Percentiles rank a stretch among this genome's conserved stretches.
Evolutionary conservation across 1,139 yeast species (phyloP).

Genomic region (Oligophagozyma castellii): DNA sequence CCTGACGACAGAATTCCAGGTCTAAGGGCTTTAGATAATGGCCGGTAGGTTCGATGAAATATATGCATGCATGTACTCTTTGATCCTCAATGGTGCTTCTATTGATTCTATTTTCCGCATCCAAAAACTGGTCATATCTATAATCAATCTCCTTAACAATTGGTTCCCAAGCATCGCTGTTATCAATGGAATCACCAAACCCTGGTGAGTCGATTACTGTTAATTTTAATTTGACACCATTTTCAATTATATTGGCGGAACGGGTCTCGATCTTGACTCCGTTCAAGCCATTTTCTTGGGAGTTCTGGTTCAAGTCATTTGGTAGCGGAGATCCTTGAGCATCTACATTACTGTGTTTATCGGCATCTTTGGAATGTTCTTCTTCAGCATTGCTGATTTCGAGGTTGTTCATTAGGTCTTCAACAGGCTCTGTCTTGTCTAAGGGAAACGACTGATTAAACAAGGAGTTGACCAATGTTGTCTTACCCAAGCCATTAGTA

Average conservation of each 20-base stretch:
- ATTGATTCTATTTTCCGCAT: conserved; percentile 76
- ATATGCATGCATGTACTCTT: conserved; percentile 76
- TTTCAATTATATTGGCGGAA: conserved; percentile 73
- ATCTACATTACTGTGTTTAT: conserved; percentile 10
- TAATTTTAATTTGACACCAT: conserved; percentile 76
- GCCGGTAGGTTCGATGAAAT: conserved; percentile 94
- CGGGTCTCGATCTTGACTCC: conserved; percentile 55
- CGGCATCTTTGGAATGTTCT: conserved; percentile 6
- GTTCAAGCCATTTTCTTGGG: conserved; percentile 22
- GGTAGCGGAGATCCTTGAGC: conserved; percentile 5
- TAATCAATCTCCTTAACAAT: conserved; percentile 79
- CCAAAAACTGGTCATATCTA: conserved; percentile 80
- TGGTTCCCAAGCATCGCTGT: conserved; percentile 84
- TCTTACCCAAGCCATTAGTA: conserved; percentile 86
- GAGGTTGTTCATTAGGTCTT: conserved; percentile 2
- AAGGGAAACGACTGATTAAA: conserved; percentile 63
- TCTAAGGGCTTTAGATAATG: conserved; percentile 85
- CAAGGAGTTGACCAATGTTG: conserved; percentile 82
- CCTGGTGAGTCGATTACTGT: conserved; percentile 89
- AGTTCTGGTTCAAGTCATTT: conserved; percentile 5
- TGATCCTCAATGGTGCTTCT: conserved; percentile 62
- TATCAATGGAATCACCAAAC: conserved; percentile 85
- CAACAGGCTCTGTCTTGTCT: conserved; percentile 3
- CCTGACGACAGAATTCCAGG: conserved; percentile 73
- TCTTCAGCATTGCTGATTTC: conserved; percentile 5